Evolutionary conservation across 2,329 filamentous ascomycete species (phyloP), one percentile per base, ranked within the genome.

Genomic region (Aspergillus candidus): DNA sequence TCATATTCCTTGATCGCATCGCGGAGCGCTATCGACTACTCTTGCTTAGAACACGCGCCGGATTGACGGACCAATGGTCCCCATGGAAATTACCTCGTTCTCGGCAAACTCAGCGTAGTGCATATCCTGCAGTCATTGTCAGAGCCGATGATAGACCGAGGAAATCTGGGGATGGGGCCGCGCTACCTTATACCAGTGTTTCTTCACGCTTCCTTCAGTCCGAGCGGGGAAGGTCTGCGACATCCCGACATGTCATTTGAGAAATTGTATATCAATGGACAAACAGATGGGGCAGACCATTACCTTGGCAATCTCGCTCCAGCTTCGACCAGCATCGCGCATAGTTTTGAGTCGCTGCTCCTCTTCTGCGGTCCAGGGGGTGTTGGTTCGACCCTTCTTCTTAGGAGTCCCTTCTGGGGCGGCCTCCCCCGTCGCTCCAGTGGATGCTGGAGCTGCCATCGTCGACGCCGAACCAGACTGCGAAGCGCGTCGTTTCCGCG

Each of bases 1-100:
- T 98, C 93, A 70, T 97, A 97, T 65, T 98, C 93, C 71, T 95
- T 96, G 72, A 98, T 98, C 27, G 93, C 93, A 53, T 86, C 88
- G 54, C 94, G 79, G 47, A 98, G 75, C 29, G 70, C 69, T 50
- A 65, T 58, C 15, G 67, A 66, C 69, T 71, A 48, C 31, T 17
- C 18, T 11, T 35, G 35, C 41, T 61, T 34, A 60, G 47, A 34
- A 31, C 29, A 33, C 32, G 27, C 40, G 34, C 30, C 11, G 41
- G 27, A 46, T 18, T 7, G 30, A 36, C 14, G 35, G 13, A 32
- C 27, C 34, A 12, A n/a, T 4, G 7, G 27, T 29, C 30, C 3
- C 8, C 7, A 27, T 27, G 22, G 8, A 27, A 6, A 27, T 35
- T 78, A 94, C 88, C 81, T 96, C 93, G 62, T 97, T 89, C 73